Evolutionary conservation across 2,329 filamentous ascomycete genomes (phyloP).

Genomic region (Epicoccum nigrum): DNA sequence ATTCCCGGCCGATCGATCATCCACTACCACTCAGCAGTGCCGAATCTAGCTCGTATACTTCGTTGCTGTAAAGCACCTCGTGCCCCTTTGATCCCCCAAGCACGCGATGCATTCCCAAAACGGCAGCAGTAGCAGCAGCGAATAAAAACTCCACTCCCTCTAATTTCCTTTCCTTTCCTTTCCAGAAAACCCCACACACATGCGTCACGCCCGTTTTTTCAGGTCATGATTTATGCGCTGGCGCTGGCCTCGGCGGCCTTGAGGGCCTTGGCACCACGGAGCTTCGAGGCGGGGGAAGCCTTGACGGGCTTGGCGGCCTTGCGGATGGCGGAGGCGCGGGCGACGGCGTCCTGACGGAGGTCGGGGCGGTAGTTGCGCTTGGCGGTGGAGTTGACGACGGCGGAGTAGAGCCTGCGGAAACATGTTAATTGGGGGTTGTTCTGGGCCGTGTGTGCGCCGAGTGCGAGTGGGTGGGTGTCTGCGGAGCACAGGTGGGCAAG

Average conservation of each 20-base stretch:
- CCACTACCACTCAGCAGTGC: constrained; percentile 8
- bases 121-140: background rate
- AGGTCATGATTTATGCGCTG: constrained; percentile 35
- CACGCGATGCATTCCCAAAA: constrained; percentile 16
- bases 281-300: constrained; percentile 74
- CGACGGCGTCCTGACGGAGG: constrained; percentile 68
- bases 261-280: constrained; percentile 78
- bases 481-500: background rate
- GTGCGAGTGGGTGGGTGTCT: background rate
- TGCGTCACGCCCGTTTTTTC: no score
- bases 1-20: constrained; percentile 21
- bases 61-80: constrained; percentile 6
- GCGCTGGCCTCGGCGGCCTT: constrained; percentile 59
- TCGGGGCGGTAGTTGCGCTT: constrained; percentile 78
- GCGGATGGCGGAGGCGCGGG: constrained; percentile 86
- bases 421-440: background rate
- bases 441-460: background rate
- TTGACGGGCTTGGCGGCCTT: constrained; percentile 79
- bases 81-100: background rate
- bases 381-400: constrained; percentile 80
- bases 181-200: no score
- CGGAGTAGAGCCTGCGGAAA: constrained; percentile 74
- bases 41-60: constrained; percentile 18
- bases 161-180: background rate
- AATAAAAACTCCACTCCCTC: constrained; percentile 6